phyloP scores from a whole-genome alignment of 306 rosid genomes.

The Quercus ilex region DNA sequence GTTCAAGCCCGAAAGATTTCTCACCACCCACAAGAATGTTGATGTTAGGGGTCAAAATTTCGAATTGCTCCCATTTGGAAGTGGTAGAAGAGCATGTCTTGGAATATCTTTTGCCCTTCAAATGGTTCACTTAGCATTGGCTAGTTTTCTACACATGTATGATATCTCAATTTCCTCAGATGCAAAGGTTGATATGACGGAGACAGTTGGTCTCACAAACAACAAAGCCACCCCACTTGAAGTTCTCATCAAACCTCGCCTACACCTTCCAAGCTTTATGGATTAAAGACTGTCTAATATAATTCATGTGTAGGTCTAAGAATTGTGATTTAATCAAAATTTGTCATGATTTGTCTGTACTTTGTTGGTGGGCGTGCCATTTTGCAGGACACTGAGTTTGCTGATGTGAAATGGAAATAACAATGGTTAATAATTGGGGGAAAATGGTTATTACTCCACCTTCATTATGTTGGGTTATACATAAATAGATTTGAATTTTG shows the following conservation, averaged over 20 bases:
- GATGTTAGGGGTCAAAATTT: constrained; percentile 45
- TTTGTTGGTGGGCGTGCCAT: too few species aligned
- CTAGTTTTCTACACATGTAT: constrained; percentile 43
- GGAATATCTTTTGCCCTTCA: constrained; percentile 38
- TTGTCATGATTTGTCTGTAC: too few species aligned
- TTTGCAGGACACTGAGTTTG: too few species aligned
- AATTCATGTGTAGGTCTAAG: constrained; percentile 14
- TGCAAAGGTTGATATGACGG: constrained; percentile 46
- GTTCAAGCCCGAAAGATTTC: constrained; percentile 56
- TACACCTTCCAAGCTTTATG: constrained; percentile 22
- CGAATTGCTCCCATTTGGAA: constrained; percentile 46
- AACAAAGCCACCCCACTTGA: constrained; percentile 45
- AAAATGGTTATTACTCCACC: too few species aligned
- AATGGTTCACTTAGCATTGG: constrained; percentile 33
- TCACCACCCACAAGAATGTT: constrained; percentile 35
- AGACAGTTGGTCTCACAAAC: constrained; percentile 27
- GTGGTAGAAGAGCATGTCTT: constrained; percentile 61
- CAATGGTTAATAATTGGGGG: too few species aligned
- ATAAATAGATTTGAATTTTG: too few species aligned
- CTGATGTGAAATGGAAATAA: too few species aligned
- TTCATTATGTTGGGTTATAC: too few species aligned
- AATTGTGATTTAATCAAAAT: too few species aligned
- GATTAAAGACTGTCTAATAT: neutral
- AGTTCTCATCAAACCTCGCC: constrained; percentile 47
- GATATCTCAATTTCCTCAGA: constrained; percentile 22